phyloP scores from a whole-genome alignment of 2,329 filamentous ascomycete genomes.

The Coniochaeta ligniaria region DNA sequence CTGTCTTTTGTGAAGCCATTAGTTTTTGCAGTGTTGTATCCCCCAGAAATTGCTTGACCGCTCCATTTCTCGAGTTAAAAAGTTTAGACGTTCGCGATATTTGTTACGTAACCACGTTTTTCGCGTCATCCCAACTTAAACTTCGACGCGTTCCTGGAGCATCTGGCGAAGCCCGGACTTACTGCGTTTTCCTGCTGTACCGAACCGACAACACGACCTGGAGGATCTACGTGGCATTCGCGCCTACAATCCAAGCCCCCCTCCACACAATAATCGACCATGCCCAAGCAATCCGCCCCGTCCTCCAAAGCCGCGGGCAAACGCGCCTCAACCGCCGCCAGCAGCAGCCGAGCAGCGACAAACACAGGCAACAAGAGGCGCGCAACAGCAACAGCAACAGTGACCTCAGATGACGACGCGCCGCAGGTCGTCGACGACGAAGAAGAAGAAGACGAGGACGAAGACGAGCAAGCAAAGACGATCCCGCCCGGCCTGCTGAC shows the following conservation, averaged over 20 bases:
- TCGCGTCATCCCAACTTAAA: neutral
- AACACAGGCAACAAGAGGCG: constrained; percentile 11
- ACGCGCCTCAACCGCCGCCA: neutral
- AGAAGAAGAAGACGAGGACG: constrained; percentile 26
- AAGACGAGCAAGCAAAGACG: constrained; percentile 28
- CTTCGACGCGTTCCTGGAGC: neutral
- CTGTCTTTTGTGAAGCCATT: neutral
- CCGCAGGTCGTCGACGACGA: constrained; percentile 12
- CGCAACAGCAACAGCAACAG: constrained; percentile 13
- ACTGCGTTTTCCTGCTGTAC: neutral
- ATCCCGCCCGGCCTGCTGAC: constrained; percentile 72
- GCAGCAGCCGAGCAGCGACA: constrained; percentile 4
- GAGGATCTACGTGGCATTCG: neutral
- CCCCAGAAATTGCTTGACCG: too few species aligned
- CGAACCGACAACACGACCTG: neutral
- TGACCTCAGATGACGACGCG: constrained; percentile 17
- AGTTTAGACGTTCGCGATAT: neutral
- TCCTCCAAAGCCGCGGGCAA: neutral
- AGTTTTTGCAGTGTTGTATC: too few species aligned
- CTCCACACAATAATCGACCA: constrained; percentile 13
- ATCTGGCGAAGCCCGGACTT: neutral
- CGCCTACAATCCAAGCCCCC: neutral
- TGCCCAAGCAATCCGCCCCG: constrained; percentile 33
- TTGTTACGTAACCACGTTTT: neutral
- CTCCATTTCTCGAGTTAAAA: too few species aligned